Conservation (phyloP, 495 filamentous ascomycete genomes). For the Penicillium chermesinum region DNA sequence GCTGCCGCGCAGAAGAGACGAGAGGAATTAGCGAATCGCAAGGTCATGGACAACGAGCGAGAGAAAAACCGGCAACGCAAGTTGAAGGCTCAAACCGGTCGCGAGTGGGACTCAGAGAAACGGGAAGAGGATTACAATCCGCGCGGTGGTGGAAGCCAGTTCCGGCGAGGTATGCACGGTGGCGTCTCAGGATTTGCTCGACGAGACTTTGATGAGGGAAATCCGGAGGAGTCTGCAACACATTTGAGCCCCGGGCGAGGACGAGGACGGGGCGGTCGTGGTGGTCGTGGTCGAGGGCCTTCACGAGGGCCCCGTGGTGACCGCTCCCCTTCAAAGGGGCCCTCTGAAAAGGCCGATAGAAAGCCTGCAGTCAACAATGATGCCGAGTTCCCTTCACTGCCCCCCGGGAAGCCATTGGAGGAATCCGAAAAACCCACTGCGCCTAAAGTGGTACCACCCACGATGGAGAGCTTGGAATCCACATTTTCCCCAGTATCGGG, state of each 20-base stretch:
- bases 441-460: constrained; percentile 4
- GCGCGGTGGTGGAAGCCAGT: constrained; percentile 40
- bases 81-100: constrained; percentile 55
- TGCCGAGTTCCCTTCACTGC: constrained; percentile 41
- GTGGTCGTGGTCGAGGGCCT: constrained; percentile 32
- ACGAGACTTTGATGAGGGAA: constrained; percentile 28
- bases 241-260: constrained; percentile 12
- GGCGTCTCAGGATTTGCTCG: constrained; percentile 45
- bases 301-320: constrained; percentile 28
- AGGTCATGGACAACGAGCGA: constrained; percentile 62
- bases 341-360: constrained; percentile 13
- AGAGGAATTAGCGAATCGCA: constrained; percentile 51
- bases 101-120: constrained; percentile 78
- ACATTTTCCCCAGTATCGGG: constrained; percentile 22
- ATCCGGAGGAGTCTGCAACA: constrained; percentile 15
- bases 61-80: constrained; percentile 70
- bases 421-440: constrained; percentile 4
- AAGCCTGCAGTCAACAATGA: constrained; percentile 29
- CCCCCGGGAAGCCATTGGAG: constrained; percentile 20
- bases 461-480: constrained; percentile 23
- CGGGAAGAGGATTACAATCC: constrained; percentile 55
- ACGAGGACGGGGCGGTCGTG: constrained; percentile 24
- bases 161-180: constrained; percentile 56
- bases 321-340: constrained; percentile 14
- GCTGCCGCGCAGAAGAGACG: constrained; percentile 49